phyloP scores from a whole-genome alignment of 2,329 filamentous ascomycete genomes.

The Aspergillus eucalypticola region DNA sequence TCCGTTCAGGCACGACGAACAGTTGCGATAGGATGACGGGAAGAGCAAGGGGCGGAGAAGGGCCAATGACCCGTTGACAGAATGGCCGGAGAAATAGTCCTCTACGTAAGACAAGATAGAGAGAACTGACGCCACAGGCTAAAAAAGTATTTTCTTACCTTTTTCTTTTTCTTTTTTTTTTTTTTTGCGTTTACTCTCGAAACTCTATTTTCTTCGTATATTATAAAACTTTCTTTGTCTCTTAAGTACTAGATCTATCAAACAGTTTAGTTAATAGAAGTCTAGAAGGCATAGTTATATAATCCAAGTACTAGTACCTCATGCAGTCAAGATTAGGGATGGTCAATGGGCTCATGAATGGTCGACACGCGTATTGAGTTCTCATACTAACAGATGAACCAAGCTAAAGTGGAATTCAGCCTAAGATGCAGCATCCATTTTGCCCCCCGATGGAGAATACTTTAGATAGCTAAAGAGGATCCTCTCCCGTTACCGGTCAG shows the following conservation, averaged over 20 bases:
- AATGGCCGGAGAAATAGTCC: slow-evolving; percentile 14
- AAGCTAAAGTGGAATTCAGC: slow-evolving; percentile 2
- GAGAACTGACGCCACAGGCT: not conserved
- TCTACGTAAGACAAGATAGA: slow-evolving; percentile 17
- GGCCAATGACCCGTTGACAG: slow-evolving; percentile 12
- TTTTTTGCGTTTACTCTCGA: not conserved
- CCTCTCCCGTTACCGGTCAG: not conserved
- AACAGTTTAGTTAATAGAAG: too few species aligned
- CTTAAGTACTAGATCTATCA: too few species aligned
- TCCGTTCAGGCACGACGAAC: not conserved
- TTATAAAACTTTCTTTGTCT: too few species aligned
- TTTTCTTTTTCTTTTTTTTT: not conserved
- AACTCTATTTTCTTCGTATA: not conserved
- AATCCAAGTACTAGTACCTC: not conserved
- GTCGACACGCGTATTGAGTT: not conserved
- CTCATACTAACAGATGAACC: not conserved
- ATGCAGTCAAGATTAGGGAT: not conserved
- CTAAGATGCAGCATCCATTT: not conserved
- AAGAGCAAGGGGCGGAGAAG: not conserved
- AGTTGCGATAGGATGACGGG: not conserved
- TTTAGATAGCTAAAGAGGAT: not conserved
- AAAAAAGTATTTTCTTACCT: not conserved
- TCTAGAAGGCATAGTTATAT: not conserved
- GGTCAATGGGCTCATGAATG: not conserved
- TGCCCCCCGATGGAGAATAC: not conserved